Percentiles rank a stretch among this genome's conserved stretches.
Evolutionary conservation across 1,139 yeast species (phyloP).

Genomic region (Protomyces lactucae-debilis): DNA sequence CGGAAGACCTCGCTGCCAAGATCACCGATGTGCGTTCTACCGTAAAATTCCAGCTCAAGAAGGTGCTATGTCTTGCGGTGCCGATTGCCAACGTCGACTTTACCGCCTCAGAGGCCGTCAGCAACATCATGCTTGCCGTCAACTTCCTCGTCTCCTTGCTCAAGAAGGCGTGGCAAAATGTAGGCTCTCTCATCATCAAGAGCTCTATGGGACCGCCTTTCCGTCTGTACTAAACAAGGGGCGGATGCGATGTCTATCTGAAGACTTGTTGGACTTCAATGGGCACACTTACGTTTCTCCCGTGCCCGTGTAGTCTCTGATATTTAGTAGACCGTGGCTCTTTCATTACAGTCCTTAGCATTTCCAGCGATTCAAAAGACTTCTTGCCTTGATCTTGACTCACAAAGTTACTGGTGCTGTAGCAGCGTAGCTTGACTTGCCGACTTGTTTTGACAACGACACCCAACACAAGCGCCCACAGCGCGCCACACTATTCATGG

Average conservation of each 20-base stretch:
- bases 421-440: neutral
- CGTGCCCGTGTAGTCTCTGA: neutral
- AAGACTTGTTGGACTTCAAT: too few species aligned
- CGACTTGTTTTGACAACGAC: neutral
- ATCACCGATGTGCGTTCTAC: slow-evolving; percentile 97
- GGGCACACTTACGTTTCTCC: neutral
- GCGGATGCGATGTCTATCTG: too few species aligned
- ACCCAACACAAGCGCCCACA: neutral
- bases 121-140: slow-evolving; percentile 98
- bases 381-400: neutral
- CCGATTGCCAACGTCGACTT: slow-evolving; percentile 98
- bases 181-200: slow-evolving; percentile 98
- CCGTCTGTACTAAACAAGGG: slow-evolving; percentile 80
- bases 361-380: neutral
- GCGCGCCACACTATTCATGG: slow-evolving; percentile 10
- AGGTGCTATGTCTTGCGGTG: slow-evolving; percentile 80
- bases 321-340: too few species aligned
- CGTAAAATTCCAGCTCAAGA: slow-evolving; percentile 99
- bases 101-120: slow-evolving; percentile 93
- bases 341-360: neutral
- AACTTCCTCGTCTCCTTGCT: slow-evolving; percentile 99
- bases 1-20: slow-evolving; percentile 95
- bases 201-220: slow-evolving; percentile 99
- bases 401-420: neutral
- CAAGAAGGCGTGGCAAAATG: slow-evolving; percentile 99